Evolutionary conservation across 768 basidiomycete genomes (phyloP), one percentile per base, ranked within the genome.

Genomic region (Russula compacta): DNA sequence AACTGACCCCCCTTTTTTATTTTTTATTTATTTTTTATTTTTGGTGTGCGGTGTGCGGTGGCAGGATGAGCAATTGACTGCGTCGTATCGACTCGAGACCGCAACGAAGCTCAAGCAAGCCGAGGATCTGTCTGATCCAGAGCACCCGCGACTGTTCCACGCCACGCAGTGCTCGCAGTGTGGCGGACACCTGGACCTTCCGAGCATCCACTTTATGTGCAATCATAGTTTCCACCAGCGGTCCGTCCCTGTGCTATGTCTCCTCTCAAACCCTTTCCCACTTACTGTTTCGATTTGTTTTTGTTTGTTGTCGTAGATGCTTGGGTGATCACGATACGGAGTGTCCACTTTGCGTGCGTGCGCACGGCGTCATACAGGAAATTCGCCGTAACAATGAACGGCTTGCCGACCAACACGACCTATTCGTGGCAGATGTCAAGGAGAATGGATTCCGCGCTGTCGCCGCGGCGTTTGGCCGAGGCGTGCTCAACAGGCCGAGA

Each of bases 181-280:
- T 71, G 81, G 85, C 15, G 91, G 87, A 1, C 91, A 89, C 67
- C 82, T 98, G 61, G 95, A 98, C 71, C 81, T 98, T 10, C 95
- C 97, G 0, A 88, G 84, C 65, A 80, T 98, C 6, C 95, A 98
- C 72, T 98, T 98, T 70, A 97, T 98, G 95, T 99, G 95, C 73
- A 86, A 87, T 68, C 97, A 98, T 71, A 93, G 91, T 63, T 98
- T 92, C 75, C 97, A 99, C 71, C 92, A 95, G 70, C 80, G 94
- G 92, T 91, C 56, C 47, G 74, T 70, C 46, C 17, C 55, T 4
- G n/a, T n/a, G n/a, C n/a, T 21, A 29, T 29, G 24, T n/a, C 3
- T 21, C 53, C 36, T 15, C 21, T 59, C 17, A 29, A 29, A 29
- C 24, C 2, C 19, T 52, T 38, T 50, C 56, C 55, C 38, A 39